These are phyloP conservation scores for Colletotrichum somersetense DNA, from an alignment of 2,329 filamentous ascomycete species.

Conservation along the genomic window DNA sequence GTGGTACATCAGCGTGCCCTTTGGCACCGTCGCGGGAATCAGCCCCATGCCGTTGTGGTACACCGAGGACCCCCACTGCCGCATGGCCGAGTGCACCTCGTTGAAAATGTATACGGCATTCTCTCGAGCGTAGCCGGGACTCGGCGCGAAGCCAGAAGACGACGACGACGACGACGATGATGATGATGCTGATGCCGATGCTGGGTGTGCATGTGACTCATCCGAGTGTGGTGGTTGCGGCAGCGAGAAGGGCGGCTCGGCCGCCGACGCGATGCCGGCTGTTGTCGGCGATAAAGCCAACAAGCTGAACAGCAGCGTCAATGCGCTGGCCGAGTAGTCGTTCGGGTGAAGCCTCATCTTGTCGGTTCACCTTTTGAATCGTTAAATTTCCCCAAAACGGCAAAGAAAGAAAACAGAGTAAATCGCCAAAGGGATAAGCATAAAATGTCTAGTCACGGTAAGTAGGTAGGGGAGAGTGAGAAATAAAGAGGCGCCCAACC, in stretches of 20 bases:
- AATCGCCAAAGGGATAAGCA: not conserved
- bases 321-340: slow-evolving; percentile 9
- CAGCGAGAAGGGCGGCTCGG: slow-evolving; percentile 18
- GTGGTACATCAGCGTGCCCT: slow-evolving; percentile 76
- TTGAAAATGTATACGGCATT: slow-evolving; percentile 80
- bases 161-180: not conserved
- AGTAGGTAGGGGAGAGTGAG: too few species aligned
- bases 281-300: slow-evolving; percentile 14
- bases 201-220: not conserved
- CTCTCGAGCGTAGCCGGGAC: slow-evolving; percentile 52
- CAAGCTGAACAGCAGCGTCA: slow-evolving; percentile 13
- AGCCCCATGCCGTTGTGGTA: slow-evolving; percentile 83
- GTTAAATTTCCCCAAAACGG: not conserved
- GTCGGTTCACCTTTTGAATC: not conserved
- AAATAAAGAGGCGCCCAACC: not conserved
- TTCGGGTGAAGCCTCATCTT: not conserved
- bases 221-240: not conserved
- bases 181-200: not conserved
- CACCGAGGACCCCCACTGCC: slow-evolving; percentile 80
- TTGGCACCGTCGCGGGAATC: slow-evolving; percentile 74
- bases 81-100: slow-evolving; percentile 76
- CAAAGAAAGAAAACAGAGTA: not conserved
- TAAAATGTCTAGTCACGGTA: not conserved
- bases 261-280: slow-evolving; percentile 15
- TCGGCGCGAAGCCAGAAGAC: slow-evolving; percentile 46